Evolutionary conservation across 1,284 basidiomycete species (phyloP).

Genomic region (Sporisorium exsertum): DNA sequence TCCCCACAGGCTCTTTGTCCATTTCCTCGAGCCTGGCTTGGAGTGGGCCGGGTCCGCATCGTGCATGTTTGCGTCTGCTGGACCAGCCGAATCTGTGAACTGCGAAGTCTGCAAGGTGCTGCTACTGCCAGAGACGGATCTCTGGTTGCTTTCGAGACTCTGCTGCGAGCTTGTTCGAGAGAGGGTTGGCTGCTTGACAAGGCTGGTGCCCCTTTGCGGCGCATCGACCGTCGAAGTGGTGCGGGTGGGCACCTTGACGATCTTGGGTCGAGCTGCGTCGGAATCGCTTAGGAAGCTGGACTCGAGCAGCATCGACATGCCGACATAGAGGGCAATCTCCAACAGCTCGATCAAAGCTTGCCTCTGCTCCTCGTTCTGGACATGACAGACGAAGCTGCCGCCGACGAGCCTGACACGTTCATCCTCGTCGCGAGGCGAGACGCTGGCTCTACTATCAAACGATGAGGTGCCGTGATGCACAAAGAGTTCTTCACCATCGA

Average conservation of each 20-base stretch:
- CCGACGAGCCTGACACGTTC: slow-evolving; percentile 48
- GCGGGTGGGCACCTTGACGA: slow-evolving; percentile 33
- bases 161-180: slow-evolving; percentile 27
- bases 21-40: slow-evolving; percentile 27
- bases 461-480: slow-evolving; percentile 14
- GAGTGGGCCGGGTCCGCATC: slow-evolving; percentile 6
- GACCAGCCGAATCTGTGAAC: neutral
- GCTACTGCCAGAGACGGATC: slow-evolving; percentile 16
- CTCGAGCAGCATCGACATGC: slow-evolving; percentile 62
- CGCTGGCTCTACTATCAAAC: slow-evolving; percentile 29
- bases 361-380: slow-evolving; percentile 32
- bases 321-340: slow-evolving; percentile 52
- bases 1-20: slow-evolving; percentile 54
- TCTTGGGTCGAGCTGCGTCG: slow-evolving; percentile 47
- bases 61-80: slow-evolving; percentile 2
- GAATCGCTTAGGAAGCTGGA: slow-evolving; percentile 54
- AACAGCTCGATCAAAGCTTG: slow-evolving; percentile 29
- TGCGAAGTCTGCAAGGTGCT: slow-evolving; percentile 7
- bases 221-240: slow-evolving; percentile 38
- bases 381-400: slow-evolving; percentile 53
- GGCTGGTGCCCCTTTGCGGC: slow-evolving; percentile 31
- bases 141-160: slow-evolving; percentile 19
- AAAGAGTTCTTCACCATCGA: slow-evolving; percentile 51
- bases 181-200: slow-evolving; percentile 16
- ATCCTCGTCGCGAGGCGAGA: slow-evolving; percentile 30